Percentiles rank a stretch among this genome's conserved stretches.
These are phyloP conservation scores for Phytopythium boreale DNA, from an alignment of 352 stramenopile species.

Conservation along the genomic window DNA sequence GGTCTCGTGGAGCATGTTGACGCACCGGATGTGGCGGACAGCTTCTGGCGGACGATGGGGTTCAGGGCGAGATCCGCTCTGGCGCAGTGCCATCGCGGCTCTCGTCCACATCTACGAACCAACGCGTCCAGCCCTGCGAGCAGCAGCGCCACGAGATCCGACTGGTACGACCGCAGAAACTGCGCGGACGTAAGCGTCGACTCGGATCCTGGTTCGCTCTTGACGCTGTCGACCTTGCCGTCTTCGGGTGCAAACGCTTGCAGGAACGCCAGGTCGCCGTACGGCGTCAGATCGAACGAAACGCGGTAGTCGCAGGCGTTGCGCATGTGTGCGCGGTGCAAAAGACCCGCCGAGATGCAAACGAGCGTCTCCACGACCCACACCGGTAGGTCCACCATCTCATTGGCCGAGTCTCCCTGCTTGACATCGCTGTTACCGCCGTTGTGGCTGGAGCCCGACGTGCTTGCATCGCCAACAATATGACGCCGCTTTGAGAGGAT, in stretches of 20 bases:
- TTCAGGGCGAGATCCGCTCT: conserved; percentile 66
- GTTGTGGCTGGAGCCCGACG: conserved; percentile 8
- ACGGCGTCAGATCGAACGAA: conserved; percentile 78
- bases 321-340: conserved; percentile 68
- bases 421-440: conserved; percentile 10
- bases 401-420: conserved; percentile 19
- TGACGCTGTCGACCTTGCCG: conserved; percentile 17
- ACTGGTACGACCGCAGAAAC: conserved; percentile 55
- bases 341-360: conserved; percentile 58
- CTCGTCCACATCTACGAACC: conserved; percentile 54
- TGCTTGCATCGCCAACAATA: conserved; percentile 11
- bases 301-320: conserved; percentile 79
- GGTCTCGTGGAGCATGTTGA: not conserved
- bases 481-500: conserved; percentile 44
- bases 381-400: conserved; percentile 55
- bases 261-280: conserved; percentile 74
- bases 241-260: conserved; percentile 65
- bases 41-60: conserved; percentile 66
- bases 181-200: conserved; percentile 32
- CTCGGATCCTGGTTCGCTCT: conserved; percentile 16
- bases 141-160: conserved; percentile 62
- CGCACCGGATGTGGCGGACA: conserved; percentile 55
- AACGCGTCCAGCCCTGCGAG: conserved; percentile 44
- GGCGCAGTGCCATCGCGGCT: conserved; percentile 78
- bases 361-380: conserved; percentile 70